Base-by-base conservation (phyloP, 78 protist genomes). In the Polysphondylium violaceum region DNA sequence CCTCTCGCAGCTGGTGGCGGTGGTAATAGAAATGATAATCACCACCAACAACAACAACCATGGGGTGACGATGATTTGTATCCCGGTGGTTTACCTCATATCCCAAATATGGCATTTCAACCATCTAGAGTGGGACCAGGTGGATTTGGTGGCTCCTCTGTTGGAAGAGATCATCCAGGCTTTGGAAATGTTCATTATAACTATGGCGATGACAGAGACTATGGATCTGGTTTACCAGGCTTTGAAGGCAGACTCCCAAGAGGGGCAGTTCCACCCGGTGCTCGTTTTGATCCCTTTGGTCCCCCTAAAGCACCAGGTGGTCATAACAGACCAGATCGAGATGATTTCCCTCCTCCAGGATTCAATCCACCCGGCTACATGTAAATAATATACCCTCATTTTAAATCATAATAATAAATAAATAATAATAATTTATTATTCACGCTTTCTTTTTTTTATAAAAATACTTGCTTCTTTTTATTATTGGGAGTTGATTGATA, bases 261-360 rank as follows among this genome's bases (percentile, higher is more conserved):
- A 23, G 89, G 89, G 36, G 76, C 89, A 1, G 89, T 81, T n/a
- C 89, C 89, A 55, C 78, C 76, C 23, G 89, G 89, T 38, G 89
- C 89, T 68, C 50, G 89, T 40, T 81, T 81, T 16, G 89, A 81
- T 56, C 89, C 89, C 51, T 81, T 81, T 29, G 89, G 89, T 43
- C 89, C 89, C 36, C 89, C 64, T 53, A 35, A 43, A 7, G 53
- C 47, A 23, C 16, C 16, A 2, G 31, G 51, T 16, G 43, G 71
- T 31, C 25, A 25, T 29, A 59, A 59, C 29, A 47, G 65, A n/a
- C 64, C 74, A 0, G 61, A 56, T 56, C 36, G 79, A 81, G 89
- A 81, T 81, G 89, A 81, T 38, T 61, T 81, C 9, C 27, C 40
- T 12, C 89, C 89, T 40, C 89, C 89, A 43, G 41, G 50, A 50